These are phyloP conservation scores for Madurella mycetomatis DNA, from an alignment of 2,329 filamentous ascomycete genomes.

Conservation along the genomic window DNA sequence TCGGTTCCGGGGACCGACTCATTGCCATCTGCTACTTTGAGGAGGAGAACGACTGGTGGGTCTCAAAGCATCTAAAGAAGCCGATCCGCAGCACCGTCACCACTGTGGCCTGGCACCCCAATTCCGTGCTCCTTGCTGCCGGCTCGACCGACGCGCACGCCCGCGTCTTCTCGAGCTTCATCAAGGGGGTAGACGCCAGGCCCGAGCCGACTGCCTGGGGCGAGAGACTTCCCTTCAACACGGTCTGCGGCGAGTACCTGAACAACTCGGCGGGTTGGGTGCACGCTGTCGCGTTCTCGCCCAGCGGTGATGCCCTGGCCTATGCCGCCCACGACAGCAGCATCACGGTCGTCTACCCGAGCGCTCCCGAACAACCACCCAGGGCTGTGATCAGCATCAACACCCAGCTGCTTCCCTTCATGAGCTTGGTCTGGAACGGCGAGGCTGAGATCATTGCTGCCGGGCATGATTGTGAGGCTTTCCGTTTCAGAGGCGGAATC, in stretches of 20 bases:
- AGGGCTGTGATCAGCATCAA: conserved; percentile 84
- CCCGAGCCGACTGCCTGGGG: conserved; percentile 90
- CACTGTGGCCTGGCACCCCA: conserved; percentile 92
- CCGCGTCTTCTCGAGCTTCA: conserved; percentile 88
- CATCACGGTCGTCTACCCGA: conserved; percentile 93
- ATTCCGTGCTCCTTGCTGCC: conserved; percentile 89
- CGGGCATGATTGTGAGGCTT: conserved; percentile 85
- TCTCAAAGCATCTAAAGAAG: conserved; percentile 99
- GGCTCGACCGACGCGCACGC: conserved; percentile 98
- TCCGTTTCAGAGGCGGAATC: conserved; percentile 76
- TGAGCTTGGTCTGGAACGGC: conserved; percentile 85
- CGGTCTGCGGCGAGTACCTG: conserved; percentile 91
- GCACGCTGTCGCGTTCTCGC: conserved; percentile 88
- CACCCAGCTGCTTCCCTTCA: conserved; percentile 87
- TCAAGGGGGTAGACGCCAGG: conserved; percentile 86
- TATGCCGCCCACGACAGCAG: conserved; percentile 95
- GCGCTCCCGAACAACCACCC: conserved; percentile 83
- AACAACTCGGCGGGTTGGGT: conserved; percentile 98
- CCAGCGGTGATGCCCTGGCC: conserved; percentile 85
- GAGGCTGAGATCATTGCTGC: conserved; percentile 94
- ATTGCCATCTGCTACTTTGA: conserved; percentile 99
- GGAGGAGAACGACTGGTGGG: conserved; percentile 99
- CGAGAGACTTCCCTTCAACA: conserved; percentile 94
- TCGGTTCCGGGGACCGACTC: conserved; percentile 89
- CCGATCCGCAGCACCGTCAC: conserved; percentile 97